phyloP scores from a whole-genome alignment of 768 basidiomycete genomes.

The Boletus sp. region DNA sequence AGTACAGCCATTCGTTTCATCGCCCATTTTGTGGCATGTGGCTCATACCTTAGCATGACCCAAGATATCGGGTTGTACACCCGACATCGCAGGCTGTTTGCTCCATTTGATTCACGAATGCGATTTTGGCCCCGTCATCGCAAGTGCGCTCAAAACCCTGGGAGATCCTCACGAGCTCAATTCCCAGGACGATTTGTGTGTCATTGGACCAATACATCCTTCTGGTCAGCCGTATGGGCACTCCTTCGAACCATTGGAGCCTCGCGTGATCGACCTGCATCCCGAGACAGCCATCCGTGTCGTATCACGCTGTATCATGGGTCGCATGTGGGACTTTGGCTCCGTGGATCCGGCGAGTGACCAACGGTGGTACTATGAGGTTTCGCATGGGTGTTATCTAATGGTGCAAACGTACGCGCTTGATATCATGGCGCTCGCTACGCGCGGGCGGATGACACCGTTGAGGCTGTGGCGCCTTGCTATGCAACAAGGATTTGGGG shows the following conservation, averaged over 20 bases:
- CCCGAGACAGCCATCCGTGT: not conserved
- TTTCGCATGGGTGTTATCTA: not conserved
- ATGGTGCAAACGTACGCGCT: conserved; percentile 1
- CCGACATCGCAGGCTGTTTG: not conserved
- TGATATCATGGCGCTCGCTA: conserved; percentile 1
- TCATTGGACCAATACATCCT: not conserved
- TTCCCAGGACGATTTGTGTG: not conserved
- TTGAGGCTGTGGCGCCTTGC: not conserved
- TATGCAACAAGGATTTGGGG: not conserved
- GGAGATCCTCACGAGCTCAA: not conserved
- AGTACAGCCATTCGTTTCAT: not conserved
- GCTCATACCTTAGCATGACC: no score
- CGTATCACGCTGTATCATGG: not conserved
- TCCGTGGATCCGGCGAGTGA: not conserved
- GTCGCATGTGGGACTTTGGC: not conserved
- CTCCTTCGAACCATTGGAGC: not conserved
- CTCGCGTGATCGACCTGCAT: not conserved
- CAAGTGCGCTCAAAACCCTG: not conserved
- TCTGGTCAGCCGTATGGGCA: not conserved
- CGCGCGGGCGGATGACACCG: not conserved
- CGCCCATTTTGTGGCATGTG: not conserved
- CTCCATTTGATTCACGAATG: no score
- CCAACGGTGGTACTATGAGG: not conserved
- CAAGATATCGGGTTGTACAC: not conserved
- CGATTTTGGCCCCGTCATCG: not conserved